Evolutionary conservation across 2,329 filamentous ascomycete species (phyloP).

Genomic region (Phoma sp.): DNA sequence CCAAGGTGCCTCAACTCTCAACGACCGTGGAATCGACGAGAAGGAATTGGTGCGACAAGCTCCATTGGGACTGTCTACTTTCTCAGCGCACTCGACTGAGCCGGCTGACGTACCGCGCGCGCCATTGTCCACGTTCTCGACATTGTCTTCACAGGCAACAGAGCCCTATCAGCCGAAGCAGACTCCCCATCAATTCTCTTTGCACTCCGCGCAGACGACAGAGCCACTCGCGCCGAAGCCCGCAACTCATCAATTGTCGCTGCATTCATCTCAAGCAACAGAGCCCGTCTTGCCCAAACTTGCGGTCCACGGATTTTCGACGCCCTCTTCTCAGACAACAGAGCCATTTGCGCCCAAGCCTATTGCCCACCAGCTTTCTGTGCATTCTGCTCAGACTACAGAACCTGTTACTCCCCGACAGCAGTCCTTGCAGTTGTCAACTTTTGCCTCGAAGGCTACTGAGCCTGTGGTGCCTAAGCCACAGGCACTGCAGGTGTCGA

Average conservation of each 20-base stretch:
- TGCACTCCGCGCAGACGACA: conserved; percentile 21
- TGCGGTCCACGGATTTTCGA: conserved; percentile 17
- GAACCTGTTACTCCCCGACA: conserved; percentile 25
- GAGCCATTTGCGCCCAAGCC: conserved; percentile 13
- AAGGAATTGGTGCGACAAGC: conserved; percentile 8
- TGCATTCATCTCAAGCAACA: conserved; percentile 24
- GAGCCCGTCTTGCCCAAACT: conserved; percentile 22
- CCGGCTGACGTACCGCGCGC: conserved; percentile 30
- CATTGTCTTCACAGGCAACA: conserved; percentile 32
- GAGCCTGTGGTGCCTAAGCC: conserved; percentile 23
- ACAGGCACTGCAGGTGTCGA: conserved; percentile 32
- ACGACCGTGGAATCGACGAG: neutral
- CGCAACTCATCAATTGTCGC: conserved; percentile 12
- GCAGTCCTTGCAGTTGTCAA: conserved; percentile 30
- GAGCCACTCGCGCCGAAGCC: conserved; percentile 27
- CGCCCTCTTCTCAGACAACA: conserved; percentile 19
- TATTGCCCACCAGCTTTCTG: conserved; percentile 15
- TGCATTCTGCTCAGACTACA: conserved; percentile 26
- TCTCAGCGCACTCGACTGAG: conserved; percentile 38
- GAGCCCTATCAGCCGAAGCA: conserved; percentile 29
- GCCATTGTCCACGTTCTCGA: conserved; percentile 30
- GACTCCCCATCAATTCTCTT: conserved; percentile 14
- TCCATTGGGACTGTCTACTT: conserved; percentile 33
- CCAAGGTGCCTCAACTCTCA: neutral
- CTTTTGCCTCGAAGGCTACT: conserved; percentile 25